These are phyloP conservation scores for Penicillium ucsense DNA, from an alignment of 495 filamentous ascomycete species.

Conservation along the genomic window DNA sequence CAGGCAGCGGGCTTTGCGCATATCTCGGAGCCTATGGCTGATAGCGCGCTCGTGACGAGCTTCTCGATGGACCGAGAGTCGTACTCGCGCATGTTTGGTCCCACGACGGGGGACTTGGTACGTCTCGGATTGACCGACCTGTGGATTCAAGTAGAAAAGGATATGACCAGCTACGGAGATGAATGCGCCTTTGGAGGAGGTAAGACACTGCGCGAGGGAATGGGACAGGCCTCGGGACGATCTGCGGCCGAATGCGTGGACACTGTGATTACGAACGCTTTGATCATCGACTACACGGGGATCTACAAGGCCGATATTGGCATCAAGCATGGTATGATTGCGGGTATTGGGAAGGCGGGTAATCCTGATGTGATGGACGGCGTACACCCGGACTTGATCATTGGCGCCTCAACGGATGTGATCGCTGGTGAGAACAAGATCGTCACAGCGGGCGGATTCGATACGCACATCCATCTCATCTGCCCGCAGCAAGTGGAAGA, in stretches of 20 bases:
- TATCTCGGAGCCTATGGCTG: slow-evolving; percentile 49
- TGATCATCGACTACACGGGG: slow-evolving; percentile 84
- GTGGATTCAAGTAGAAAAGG: slow-evolving; percentile 88
- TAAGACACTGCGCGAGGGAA: slow-evolving; percentile 89
- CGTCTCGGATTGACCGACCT: slow-evolving; percentile 77
- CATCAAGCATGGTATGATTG: slow-evolving; percentile 79
- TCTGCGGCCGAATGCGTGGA: slow-evolving; percentile 65
- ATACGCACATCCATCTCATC: slow-evolving; percentile 94
- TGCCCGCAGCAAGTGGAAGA: slow-evolving; percentile 92
- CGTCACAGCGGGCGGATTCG: slow-evolving; percentile 83
- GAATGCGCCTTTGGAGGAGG: slow-evolving; percentile 95
- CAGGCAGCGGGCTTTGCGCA: slow-evolving; percentile 69
- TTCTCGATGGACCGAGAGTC: slow-evolving; percentile 66
- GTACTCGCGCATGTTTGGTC: slow-evolving; percentile 86
- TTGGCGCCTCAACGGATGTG: slow-evolving; percentile 91
- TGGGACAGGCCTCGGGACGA: slow-evolving; percentile 84
- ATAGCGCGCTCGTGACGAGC: slow-evolving; percentile 44
- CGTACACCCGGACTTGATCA: slow-evolving; percentile 66
- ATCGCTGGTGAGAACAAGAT: slow-evolving; percentile 92
- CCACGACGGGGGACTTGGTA: slow-evolving; percentile 78
- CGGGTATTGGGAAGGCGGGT: slow-evolving; percentile 89
- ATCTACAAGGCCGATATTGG: slow-evolving; percentile 98
- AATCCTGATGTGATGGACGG: slow-evolving; percentile 96
- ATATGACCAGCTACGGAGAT: slow-evolving; percentile 77
- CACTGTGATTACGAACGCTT: slow-evolving; percentile 83